Conservation (phyloP, 371 early-diverging fungal genomes). For the Mucor indicus region DNA sequence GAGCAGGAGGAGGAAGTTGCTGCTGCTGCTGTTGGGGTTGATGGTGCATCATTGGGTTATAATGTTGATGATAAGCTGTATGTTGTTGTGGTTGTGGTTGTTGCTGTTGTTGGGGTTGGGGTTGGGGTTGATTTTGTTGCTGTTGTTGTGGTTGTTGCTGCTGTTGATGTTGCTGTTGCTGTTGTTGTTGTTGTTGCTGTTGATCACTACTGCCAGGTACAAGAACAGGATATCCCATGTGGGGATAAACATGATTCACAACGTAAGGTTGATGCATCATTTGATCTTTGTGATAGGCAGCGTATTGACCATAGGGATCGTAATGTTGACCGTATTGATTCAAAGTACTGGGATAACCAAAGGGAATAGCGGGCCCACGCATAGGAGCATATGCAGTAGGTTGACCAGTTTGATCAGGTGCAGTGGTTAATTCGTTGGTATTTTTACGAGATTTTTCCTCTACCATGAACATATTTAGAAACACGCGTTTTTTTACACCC, state of each 20-base stretch:
- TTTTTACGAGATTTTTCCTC: constrained; percentile 22
- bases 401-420: constrained; percentile 12
- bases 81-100: not conserved
- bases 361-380: constrained; percentile 26
- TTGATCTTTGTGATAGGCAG: constrained; percentile 28
- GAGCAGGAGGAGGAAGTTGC: not conserved
- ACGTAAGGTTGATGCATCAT: constrained; percentile 43
- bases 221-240: constrained; percentile 40
- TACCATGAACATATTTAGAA: not conserved
- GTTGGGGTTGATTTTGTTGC: constrained; percentile 20
- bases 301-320: constrained; percentile 36
- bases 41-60: not conserved
- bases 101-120: constrained; percentile 16
- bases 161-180: constrained; percentile 6
- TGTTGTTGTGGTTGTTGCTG: constrained; percentile 18
- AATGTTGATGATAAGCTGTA: not conserved
- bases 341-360: constrained; percentile 41
- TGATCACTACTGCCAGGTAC: constrained; percentile 23
- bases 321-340: constrained; percentile 49
- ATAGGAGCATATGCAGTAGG: constrained; percentile 18
- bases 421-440: constrained; percentile 1
- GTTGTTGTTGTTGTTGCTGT: constrained; percentile 13
- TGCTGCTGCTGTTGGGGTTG: constrained; percentile 6
- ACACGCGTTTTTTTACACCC: not conserved
- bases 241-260: constrained; percentile 39